Conservation (phyloP, 2,329 filamentous ascomycete species). For the Tolypocladium sp. region DNA sequence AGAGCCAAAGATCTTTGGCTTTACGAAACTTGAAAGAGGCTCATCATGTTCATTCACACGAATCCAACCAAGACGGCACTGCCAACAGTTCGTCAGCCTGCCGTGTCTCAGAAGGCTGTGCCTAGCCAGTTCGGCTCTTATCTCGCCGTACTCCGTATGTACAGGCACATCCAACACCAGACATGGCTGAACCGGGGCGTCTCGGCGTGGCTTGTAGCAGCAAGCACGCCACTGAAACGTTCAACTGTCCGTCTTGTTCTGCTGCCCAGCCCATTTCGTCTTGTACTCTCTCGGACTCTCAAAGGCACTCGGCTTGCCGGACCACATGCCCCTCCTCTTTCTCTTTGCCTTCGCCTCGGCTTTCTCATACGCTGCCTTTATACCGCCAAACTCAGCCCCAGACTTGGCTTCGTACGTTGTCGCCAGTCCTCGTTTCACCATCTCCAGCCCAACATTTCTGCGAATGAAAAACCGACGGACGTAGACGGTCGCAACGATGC, state of each 20-base stretch:
- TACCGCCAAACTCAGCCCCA: conserved; percentile 78
- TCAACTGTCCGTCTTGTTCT: conserved; percentile 8
- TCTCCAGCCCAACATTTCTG: conserved; percentile 78
- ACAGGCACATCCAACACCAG: background rate
- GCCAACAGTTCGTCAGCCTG: background rate
- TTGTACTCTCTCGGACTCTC: conserved; percentile 91
- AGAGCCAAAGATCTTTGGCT: background rate
- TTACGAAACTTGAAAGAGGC: no score
- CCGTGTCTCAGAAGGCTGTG: background rate
- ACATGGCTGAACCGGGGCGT: background rate
- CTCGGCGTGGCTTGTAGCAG: background rate
- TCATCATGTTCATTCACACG: background rate
- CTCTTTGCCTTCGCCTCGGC: conserved; percentile 59
- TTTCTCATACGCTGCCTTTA: conserved; percentile 53
- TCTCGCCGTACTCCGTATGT: background rate
- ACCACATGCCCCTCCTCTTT: conserved; percentile 68
- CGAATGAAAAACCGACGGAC: conserved; percentile 60
- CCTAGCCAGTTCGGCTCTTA: background rate
- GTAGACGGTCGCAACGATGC: conserved; percentile 79
- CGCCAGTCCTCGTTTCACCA: conserved; percentile 77
- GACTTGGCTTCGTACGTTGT: conserved; percentile 91
- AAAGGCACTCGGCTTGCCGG: conserved; percentile 48
- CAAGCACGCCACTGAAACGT: background rate
- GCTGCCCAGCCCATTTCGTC: conserved; percentile 27
- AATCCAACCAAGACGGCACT: background rate